A percentile compares a stretch with the other conserved stretches of the same genome.
Conservation (phyloP, 495 filamentous ascomycete genomes). For the Hamigera avellanea region DNA sequence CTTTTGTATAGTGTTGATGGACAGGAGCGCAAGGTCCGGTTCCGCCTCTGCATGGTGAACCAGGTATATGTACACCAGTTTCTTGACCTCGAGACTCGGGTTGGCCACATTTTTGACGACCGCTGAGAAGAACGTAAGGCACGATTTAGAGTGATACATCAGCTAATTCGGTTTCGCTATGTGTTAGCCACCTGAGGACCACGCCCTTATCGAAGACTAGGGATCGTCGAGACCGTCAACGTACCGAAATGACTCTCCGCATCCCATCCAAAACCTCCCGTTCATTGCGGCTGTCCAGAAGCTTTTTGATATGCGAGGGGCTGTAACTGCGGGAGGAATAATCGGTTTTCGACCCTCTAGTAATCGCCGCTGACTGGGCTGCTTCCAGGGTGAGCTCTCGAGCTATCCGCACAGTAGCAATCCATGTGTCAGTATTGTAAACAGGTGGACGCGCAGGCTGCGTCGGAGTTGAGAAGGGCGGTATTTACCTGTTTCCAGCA, state of each 20-base stretch:
- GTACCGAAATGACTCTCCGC: slow-evolving; percentile 78
- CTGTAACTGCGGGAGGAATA: slow-evolving; percentile 34
- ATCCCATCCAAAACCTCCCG: slow-evolving; percentile 86
- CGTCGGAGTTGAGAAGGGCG: too few species aligned
- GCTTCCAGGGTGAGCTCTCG: slow-evolving; percentile 95
- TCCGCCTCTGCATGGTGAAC: slow-evolving; percentile 91
- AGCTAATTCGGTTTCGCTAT: slow-evolving; percentile 43
- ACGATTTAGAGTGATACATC: slow-evolving; percentile 80
- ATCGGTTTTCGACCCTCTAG: slow-evolving; percentile 27
- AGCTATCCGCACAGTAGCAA: slow-evolving; percentile 43
- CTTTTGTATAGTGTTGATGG: slow-evolving; percentile 98
- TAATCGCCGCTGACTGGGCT: slow-evolving; percentile 61
- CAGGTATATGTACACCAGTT: slow-evolving; percentile 95
- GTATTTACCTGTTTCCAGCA: slow-evolving; percentile 93
- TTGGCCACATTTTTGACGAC: slow-evolving; percentile 95
- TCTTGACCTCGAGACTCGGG: slow-evolving; percentile 85
- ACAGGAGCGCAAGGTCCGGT: slow-evolving; percentile 86
- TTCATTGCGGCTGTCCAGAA: slow-evolving; percentile 89
- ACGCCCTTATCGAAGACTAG: background rate
- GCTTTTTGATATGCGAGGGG: slow-evolving; percentile 70
- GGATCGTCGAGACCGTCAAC: slow-evolving; percentile 10
- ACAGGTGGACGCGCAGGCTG: background rate
- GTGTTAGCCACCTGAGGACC: background rate
- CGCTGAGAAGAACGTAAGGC: slow-evolving; percentile 79
- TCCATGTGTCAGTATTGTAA: slow-evolving; percentile 7